Evolutionary conservation across 1,284 basidiomycete species (phyloP).

Genomic region (Sporisorium iseilematis-ciliati): DNA sequence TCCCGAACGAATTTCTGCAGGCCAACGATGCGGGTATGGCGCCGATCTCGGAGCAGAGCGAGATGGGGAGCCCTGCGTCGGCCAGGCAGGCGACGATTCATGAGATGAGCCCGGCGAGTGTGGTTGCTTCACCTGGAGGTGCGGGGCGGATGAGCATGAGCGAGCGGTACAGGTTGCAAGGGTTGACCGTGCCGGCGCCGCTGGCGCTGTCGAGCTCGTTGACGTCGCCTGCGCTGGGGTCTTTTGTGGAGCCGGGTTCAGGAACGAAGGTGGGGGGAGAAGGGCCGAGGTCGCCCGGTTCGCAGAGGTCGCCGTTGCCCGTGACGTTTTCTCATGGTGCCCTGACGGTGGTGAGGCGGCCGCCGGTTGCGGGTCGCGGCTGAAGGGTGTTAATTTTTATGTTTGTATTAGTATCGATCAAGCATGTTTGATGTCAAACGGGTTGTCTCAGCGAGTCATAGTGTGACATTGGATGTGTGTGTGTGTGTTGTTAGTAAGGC

Average conservation of each 20-base stretch:
- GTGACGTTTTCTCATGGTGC: conserved; percentile 25
- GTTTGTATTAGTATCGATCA: neutral
- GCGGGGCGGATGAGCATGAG: conserved; percentile 42
- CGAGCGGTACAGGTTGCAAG: conserved; percentile 38
- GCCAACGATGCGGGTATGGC: conserved; percentile 31
- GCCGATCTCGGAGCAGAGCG: conserved; percentile 47
- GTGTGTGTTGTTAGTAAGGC: too few species aligned
- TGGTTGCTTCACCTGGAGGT: conserved; percentile 9
- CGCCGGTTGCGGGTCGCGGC: conserved; percentile 13
- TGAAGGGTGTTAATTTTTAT: conserved; percentile 1
- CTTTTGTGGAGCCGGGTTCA: conserved; percentile 15
- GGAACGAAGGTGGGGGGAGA: conserved; percentile 17
- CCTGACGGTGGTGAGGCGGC: conserved; percentile 22
- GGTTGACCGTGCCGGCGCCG: conserved; percentile 36
- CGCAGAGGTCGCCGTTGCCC: conserved; percentile 18
- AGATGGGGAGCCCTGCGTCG: conserved; percentile 39
- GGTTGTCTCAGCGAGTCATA: neutral
- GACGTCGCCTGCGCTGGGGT: conserved; percentile 22
- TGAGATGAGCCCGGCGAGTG: conserved; percentile 35
- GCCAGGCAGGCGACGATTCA: conserved; percentile 3
- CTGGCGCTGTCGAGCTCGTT: conserved; percentile 33
- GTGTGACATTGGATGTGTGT: neutral
- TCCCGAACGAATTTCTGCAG: conserved; percentile 28
- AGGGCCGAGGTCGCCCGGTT: conserved; percentile 13
- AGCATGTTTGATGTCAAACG: neutral